phyloP scores from a whole-genome alignment of 2,329 filamentous ascomycete species.

The Raffaelea ambrosiae region DNA sequence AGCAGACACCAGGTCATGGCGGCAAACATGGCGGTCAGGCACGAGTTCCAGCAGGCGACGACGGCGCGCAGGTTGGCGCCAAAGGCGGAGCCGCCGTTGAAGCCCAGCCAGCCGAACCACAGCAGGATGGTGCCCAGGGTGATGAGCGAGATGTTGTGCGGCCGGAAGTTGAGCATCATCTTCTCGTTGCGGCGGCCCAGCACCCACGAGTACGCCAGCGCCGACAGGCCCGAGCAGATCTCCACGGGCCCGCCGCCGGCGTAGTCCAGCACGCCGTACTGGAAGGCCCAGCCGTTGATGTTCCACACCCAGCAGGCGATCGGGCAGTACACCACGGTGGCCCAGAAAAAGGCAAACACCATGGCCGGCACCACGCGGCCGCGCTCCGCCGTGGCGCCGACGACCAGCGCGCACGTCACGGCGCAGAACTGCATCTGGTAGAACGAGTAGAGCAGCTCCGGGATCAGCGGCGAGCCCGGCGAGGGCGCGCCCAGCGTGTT shows the following conservation, averaged over 20 bases:
- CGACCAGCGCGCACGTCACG: conserved; percentile 83
- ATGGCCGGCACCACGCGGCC: conserved; percentile 87
- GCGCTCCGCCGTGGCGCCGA: conserved; percentile 88
- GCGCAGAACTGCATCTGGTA: conserved; percentile 99
- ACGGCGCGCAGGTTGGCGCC: conserved; percentile 88
- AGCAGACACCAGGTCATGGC: conserved; percentile 91
- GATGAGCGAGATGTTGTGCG: conserved; percentile 96
- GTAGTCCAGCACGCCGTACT: conserved; percentile 90
- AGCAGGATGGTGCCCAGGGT: conserved; percentile 91
- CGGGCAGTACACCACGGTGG: conserved; percentile 94
- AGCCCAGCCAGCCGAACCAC: conserved; percentile 98
- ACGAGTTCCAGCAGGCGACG: conserved; percentile 98
- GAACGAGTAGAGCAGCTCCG: conserved; percentile 86
- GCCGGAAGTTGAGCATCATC: conserved; percentile 99
- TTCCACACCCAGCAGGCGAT: conserved; percentile 97
- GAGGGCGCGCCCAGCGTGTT: conserved; percentile 79
- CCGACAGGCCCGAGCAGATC: conserved; percentile 87
- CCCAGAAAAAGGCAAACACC: conserved; percentile 95
- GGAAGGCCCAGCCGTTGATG: conserved; percentile 83
- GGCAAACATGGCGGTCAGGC: conserved; percentile 84
- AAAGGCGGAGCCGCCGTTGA: conserved; percentile 94
- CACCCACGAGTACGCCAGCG: conserved; percentile 90
- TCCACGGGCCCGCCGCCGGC: conserved; percentile 96
- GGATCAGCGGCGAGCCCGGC: conserved; percentile 78
- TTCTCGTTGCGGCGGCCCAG: conserved; percentile 94